Evolutionary conservation across 108 stramenopile species (phyloP), one percentile per base, ranked within the genome.

Genomic region (Mayamaea pseudoterrestris): DNA sequence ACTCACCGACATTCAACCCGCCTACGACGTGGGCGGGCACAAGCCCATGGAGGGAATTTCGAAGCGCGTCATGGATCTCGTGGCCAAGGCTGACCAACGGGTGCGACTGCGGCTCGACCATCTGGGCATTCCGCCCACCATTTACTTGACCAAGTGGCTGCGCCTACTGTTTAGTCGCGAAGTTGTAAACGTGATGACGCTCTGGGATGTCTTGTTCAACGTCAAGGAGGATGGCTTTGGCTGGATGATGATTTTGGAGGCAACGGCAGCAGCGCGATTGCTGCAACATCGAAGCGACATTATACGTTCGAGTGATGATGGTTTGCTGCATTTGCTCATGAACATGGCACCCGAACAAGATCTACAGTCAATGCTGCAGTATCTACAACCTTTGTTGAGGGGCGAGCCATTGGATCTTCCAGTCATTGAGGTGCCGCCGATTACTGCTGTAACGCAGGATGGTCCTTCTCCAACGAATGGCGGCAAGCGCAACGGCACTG

Each of bases 111-210:
- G 24, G 26, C 44, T n/a, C n/a, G n/a, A 45, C 7, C 5, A 41
- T 5, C 13, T 45, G 4, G 30, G 31, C 22, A 20, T 51, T 5
- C 50, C 50, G 2, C 50, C 34, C 2, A 34, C 35, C 12, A 37
- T 51, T 34, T 79, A 81, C 37, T 78, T 73, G 53, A 71, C 74
- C 17, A 57, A 74, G 45, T 85, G 80, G 88, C 60, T 85, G 17
- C 75, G 83, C 5, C 61, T 90, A 5, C 60, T 90, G 69, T 85
- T 81, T 58, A 73, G 69, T 1, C 47, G 88, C 49, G 88, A 89
- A 51, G 34, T 51, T 12, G 5, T 20, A 2, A 16, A 35, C 41
- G 71, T 68, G 16, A 28, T 73, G 66, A 25, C 42, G 13, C 44
- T 73, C 23, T 73, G 67, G 71, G 71, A 73, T 57, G 55, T 30